These are phyloP conservation scores for Malassezia dermatis DNA, from an alignment of 1,284 basidiomycete species.

Conservation along the genomic window DNA sequence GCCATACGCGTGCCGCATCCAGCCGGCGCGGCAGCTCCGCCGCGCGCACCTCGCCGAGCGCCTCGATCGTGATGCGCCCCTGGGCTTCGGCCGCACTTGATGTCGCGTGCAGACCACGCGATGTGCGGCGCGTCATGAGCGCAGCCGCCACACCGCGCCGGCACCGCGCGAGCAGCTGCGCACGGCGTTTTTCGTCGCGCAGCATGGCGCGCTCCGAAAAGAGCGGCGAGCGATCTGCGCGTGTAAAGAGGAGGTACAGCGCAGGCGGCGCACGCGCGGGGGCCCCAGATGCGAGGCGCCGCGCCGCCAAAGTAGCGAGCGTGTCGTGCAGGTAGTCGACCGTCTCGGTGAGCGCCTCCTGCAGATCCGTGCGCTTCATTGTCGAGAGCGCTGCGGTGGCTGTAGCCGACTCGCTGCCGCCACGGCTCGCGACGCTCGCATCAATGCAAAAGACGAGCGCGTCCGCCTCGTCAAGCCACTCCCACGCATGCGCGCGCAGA, in stretches of 20 bases:
- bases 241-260: constrained; percentile 37
- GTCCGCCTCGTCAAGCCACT: constrained; percentile 27
- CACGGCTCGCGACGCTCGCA: constrained; percentile 32
- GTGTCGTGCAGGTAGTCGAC: constrained; percentile 27
- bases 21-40: not conserved
- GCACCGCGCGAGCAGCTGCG: constrained; percentile 36
- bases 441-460: constrained; percentile 42
- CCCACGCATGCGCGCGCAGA: constrained; percentile 25
- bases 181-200: constrained; percentile 29
- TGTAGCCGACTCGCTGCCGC: constrained; percentile 6
- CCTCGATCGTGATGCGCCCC: constrained; percentile 33
- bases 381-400: constrained; percentile 9
- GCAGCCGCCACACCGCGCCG: constrained; percentile 31
- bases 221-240: constrained; percentile 38
- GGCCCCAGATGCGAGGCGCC: constrained; percentile 4
- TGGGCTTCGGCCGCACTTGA: not conserved
- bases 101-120: constrained; percentile 28
- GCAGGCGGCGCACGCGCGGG: constrained; percentile 20
- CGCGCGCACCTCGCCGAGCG: constrained; percentile 27
- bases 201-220: constrained; percentile 22
- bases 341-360: constrained; percentile 12
- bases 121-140: constrained; percentile 26
- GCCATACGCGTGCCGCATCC: not conserved
- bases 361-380: constrained; percentile 14
- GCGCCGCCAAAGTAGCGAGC: constrained; percentile 25